Evolutionary conservation across 768 basidiomycete species (phyloP).

Genomic region (Collybia sordida): DNA sequence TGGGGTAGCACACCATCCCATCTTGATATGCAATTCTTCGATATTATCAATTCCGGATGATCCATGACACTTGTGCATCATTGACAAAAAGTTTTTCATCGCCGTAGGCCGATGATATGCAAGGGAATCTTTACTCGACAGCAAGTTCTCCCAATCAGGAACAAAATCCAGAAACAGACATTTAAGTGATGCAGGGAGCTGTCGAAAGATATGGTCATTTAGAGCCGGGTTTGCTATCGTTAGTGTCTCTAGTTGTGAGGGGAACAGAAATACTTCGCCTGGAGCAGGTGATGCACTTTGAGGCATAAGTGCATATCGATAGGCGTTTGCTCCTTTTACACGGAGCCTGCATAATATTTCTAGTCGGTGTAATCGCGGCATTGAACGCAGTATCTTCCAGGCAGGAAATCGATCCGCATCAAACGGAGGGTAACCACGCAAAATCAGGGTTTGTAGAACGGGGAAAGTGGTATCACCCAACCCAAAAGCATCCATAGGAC

Average conservation of each 20-base stretch:
- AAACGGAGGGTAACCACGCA: slow-evolving; percentile 12
- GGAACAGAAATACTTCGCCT: slow-evolving; percentile 5
- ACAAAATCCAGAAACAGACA: slow-evolving; percentile 14
- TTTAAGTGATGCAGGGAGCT: slow-evolving; percentile 6
- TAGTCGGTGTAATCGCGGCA: slow-evolving; percentile 7
- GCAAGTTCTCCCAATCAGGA: slow-evolving; percentile 14
- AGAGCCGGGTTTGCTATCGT: slow-evolving; percentile 10
- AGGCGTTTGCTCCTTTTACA: slow-evolving; percentile 8
- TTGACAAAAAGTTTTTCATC: slow-evolving; percentile 5
- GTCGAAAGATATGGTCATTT: slow-evolving; percentile 8
- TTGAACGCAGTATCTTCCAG: slow-evolving; percentile 8
- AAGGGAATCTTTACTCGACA: slow-evolving; percentile 11
- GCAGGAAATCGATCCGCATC: slow-evolving; percentile 5
- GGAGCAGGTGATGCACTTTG: neutral
- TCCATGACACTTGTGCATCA: neutral
- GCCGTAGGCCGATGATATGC: slow-evolving; percentile 12
- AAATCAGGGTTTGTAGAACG: slow-evolving; percentile 7
- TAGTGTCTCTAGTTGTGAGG: slow-evolving; percentile 8
- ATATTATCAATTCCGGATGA: neutral
- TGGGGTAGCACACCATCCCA: slow-evolving; percentile 13
- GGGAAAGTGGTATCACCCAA: neutral
- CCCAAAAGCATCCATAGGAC: slow-evolving; percentile 4
- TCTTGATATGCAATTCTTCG: slow-evolving; percentile 11
- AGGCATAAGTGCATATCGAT: slow-evolving; percentile 9
- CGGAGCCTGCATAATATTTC: slow-evolving; percentile 10